A percentile compares a stretch with the other conserved stretches of the same genome.
Evolutionary conservation across 148 eudicot genomes (phyloP).

Genomic region (Rhododendron ferrugineum): DNA sequence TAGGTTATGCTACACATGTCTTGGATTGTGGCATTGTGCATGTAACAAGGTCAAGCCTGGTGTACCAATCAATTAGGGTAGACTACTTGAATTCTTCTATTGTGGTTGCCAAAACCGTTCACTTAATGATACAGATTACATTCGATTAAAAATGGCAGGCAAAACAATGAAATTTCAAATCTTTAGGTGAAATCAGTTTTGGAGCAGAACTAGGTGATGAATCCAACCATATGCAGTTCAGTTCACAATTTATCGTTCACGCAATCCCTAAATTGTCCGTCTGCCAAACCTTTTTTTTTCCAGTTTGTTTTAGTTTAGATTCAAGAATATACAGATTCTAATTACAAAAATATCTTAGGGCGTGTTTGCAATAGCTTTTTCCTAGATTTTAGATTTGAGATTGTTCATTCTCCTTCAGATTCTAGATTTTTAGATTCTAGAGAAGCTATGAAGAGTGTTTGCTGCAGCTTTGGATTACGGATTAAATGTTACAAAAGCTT

Average conservation of each 20-base stretch:
- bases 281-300: background rate
- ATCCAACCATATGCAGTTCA: background rate
- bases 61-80: background rate
- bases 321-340: background rate
- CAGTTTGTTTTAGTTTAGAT: background rate
- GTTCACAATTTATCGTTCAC: background rate
- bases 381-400: too few species aligned
- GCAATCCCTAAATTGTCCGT: background rate
- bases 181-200: background rate
- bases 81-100: background rate
- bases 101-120: background rate
- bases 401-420: too few species aligned
- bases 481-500: too few species aligned
- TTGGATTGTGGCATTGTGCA: background rate
- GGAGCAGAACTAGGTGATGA: background rate
- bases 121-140: background rate
- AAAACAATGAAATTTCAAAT: background rate
- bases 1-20: background rate
- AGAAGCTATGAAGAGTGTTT: too few species aligned
- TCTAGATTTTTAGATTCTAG: too few species aligned
- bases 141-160: background rate
- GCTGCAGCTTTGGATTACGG: too few species aligned
- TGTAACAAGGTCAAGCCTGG: background rate
- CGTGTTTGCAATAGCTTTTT: too few species aligned
- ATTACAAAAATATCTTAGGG: too few species aligned